Conservation (phyloP, 139 green algal species). For the Closterium sp. region DNA sequence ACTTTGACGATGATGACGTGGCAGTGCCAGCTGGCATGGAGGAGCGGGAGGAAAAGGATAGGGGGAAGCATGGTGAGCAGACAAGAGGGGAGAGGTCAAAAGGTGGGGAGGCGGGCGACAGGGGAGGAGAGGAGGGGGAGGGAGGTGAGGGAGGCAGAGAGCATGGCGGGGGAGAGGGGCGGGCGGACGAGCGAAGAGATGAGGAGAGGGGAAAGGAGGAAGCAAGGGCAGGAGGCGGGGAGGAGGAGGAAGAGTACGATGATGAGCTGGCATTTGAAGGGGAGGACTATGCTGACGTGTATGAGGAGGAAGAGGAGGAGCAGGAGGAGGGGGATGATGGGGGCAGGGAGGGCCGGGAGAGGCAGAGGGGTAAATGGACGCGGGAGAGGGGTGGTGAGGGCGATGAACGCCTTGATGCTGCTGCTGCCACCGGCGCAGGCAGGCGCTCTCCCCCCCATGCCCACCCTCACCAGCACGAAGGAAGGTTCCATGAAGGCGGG, state of each 20-base stretch:
- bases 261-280: conserved; percentile 7
- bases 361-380: background rate
- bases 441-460: background rate
- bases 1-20: background rate
- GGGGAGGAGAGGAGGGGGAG: background rate
- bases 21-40: background rate
- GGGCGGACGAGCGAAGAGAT: background rate
- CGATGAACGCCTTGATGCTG: background rate
- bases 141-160: background rate
- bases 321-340: background rate
- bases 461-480: background rate
- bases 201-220: background rate
- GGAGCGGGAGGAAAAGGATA: background rate
- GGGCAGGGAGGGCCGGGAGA: conserved; percentile 7
- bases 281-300: conserved; percentile 11
- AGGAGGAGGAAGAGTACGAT: conserved; percentile 1
- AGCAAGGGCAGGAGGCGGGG: background rate
- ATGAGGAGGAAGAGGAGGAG: conserved; percentile 17
- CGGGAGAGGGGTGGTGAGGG: background rate
- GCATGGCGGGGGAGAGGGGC: background rate
- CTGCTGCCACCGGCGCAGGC: background rate
- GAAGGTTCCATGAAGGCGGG: background rate
- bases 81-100: background rate
- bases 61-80: background rate
- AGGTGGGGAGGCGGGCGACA: background rate